These are phyloP conservation scores for Nepenthes gracilis DNA, from an alignment of 148 eudicot genomes.

Conservation along the genomic window DNA sequence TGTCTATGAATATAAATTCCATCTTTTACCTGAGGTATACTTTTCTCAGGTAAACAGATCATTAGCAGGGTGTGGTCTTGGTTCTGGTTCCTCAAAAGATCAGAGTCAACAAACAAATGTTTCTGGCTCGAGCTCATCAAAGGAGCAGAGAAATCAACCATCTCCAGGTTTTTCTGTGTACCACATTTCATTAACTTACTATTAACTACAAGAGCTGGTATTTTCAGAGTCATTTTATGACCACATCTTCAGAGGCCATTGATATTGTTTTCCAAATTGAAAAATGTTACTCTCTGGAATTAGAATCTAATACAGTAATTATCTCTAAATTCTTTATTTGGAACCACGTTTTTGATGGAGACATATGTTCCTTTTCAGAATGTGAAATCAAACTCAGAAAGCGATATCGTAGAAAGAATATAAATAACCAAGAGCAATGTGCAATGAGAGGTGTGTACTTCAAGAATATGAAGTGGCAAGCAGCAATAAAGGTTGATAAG, in stretches of 20 bases:
- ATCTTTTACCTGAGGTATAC: background rate
- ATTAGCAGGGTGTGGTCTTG: constrained; percentile 15
- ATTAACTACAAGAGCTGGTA: too few relatives aligned
- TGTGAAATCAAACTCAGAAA: constrained; percentile 64
- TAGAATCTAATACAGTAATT: too few relatives aligned
- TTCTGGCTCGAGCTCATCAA: constrained; percentile 25
- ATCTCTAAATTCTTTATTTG: too few relatives aligned
- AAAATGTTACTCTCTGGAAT: too few relatives aligned
- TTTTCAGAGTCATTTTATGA: too few relatives aligned
- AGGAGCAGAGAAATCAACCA: constrained; percentile 26
- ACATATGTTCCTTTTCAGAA: constrained; percentile 7
- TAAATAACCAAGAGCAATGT: constrained; percentile 33
- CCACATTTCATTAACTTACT: too few relatives aligned
- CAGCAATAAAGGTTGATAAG: constrained; percentile 93
- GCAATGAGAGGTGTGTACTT: constrained; percentile 76
- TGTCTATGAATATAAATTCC: too few relatives aligned
- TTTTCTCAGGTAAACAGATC: constrained; percentile 22
- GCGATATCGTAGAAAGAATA: constrained; percentile 52
- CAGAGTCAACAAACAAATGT: constrained; percentile 18
- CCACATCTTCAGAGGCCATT: background rate
- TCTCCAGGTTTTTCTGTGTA: constrained; percentile 26
- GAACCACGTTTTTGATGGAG: too few relatives aligned
- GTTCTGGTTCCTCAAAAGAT: constrained; percentile 27
- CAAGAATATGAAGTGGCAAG: constrained; percentile 96
- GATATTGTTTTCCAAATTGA: background rate